Base-by-base conservation (phyloP, 208 protist genomes). In the Leishmania aethiopica region DNA sequence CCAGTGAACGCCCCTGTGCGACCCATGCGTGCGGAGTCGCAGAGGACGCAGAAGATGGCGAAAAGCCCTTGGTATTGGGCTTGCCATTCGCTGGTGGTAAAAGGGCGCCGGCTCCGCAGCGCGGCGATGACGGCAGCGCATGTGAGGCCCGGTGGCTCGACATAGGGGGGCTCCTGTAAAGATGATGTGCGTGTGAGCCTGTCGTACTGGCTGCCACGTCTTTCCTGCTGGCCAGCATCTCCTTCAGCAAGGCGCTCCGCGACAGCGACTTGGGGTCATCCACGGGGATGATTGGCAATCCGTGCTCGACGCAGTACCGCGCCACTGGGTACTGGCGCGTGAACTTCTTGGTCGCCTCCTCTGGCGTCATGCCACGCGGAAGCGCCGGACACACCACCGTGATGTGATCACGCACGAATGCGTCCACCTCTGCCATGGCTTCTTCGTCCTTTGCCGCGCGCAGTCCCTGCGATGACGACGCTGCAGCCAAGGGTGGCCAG, bases 361-460 rank as follows among this genome's bases (percentile, higher is more conserved):
- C 83, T 1, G 92, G 91, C 8, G 86, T 87, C 32, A 86, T 80
- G 78, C 81, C 78, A 11, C 22, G 80, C 45, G 94, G 94, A 57
- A 97, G 86, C 32, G 91, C 87, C 2, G 94, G 92, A 66, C 92
- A 96, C 37, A 97, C 88, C 19, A 97, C 90, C 22, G 89, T 92
- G 62, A 97, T 86, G 84, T 89, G 90, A 28, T 91, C 80, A 0
- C 84, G 80, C 59, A 94, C 79, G 69, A 93, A 84, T 60, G 82
- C 77, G 32, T 82, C 64, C 74, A 82, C 78, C 0, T 72, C 77
- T 13, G 57, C 55, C 59, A 85, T 71, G 40, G 32, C 70, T 4
- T 71, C 70, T 28, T 72, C 57, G 59, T 69, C 45, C 2, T 77
- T 37, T 49, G 42, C 55, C n/a, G 19, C n/a, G 19, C 45, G 7